These are phyloP conservation scores for Rhododendron molle DNA, from an alignment of 148 eudicot species.

Conservation along the genomic window DNA sequence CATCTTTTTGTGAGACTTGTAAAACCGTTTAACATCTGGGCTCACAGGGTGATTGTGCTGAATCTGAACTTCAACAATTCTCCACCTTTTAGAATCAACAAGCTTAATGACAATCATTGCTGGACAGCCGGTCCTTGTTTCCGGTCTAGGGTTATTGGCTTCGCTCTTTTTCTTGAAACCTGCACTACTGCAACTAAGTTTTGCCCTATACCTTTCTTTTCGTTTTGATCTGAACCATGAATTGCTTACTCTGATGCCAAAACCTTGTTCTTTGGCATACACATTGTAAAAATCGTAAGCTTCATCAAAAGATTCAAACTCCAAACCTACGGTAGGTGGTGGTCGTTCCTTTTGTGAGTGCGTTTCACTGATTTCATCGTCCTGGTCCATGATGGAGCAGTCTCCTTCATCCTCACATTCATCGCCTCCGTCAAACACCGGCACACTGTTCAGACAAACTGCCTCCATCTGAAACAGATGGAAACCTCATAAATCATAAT, in stretches of 20 bases:
- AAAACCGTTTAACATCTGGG: constrained; percentile 29
- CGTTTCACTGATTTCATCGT: constrained; percentile 12
- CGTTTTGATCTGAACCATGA: constrained; percentile 36
- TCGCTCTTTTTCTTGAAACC: constrained; percentile 40
- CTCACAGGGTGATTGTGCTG: constrained; percentile 34
- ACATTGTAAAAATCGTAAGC: constrained; percentile 30
- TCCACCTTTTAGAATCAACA: constrained; percentile 36
- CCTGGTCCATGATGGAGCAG: constrained; percentile 16
- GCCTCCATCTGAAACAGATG: constrained; percentile 32
- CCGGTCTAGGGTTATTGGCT: constrained; percentile 38
- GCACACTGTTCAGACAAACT: constrained; percentile 38
- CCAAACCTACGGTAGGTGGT: constrained; percentile 30
- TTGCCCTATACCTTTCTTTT: constrained; percentile 38
- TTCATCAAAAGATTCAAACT: constrained; percentile 35
- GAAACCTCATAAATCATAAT: constrained; percentile 4
- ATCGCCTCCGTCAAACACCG: constrained; percentile 28
- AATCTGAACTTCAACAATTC: constrained; percentile 34
- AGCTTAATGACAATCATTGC: constrained; percentile 36
- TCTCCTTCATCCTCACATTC: constrained; percentile 28
- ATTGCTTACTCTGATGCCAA: constrained; percentile 38
- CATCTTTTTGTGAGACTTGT: constrained; percentile 37
- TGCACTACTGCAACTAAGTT: constrained; percentile 43
- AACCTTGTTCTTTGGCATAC: constrained; percentile 35
- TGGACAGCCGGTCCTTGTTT: constrained; percentile 41
- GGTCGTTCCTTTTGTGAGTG: constrained; percentile 16